Percentiles rank a stretch among this genome's conserved stretches.
These are phyloP conservation scores for Casuarina cunninghamiana DNA, from an alignment of 306 rosid genomes.

Conservation along the genomic window DNA sequence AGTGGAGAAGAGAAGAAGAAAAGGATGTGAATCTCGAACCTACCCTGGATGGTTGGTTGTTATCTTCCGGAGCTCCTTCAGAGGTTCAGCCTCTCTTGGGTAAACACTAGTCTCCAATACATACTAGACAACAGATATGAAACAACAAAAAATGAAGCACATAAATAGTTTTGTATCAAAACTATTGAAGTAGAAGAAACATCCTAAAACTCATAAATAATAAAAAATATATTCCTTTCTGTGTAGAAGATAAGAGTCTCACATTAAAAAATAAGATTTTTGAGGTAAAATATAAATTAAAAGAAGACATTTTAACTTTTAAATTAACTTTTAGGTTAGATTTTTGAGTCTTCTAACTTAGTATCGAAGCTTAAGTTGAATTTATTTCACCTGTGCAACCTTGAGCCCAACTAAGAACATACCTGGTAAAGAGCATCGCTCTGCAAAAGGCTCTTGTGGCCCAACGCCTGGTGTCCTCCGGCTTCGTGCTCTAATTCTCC, in stretches of 20 bases:
- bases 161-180: neutral
- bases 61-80: slow-evolving; percentile 87
- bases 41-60: slow-evolving; percentile 93
- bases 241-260: too few relatives aligned
- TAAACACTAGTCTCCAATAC: slow-evolving; percentile 83
- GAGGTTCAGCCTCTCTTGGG: slow-evolving; percentile 87
- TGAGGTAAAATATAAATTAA: too few relatives aligned
- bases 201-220: too few relatives aligned
- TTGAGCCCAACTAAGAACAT: neutral
- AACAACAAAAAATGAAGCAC: neutral
- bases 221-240: too few relatives aligned
- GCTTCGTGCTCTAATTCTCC: slow-evolving; percentile 53
- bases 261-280: too few relatives aligned
- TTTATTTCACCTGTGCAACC: neutral
- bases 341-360: neutral
- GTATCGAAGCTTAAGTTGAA: too few relatives aligned
- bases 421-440: slow-evolving; percentile 97
- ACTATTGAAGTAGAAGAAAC: neutral
- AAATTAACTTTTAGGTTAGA: neutral
- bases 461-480: slow-evolving; percentile 86
- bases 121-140: slow-evolving; percentile 44
- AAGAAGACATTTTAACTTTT: neutral
- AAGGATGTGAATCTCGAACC: neutral
- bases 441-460: slow-evolving; percentile 94
- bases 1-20: neutral